Conservation (phyloP, 73 alveolate genomes). For the Symbiodinium pilosum region DNA sequence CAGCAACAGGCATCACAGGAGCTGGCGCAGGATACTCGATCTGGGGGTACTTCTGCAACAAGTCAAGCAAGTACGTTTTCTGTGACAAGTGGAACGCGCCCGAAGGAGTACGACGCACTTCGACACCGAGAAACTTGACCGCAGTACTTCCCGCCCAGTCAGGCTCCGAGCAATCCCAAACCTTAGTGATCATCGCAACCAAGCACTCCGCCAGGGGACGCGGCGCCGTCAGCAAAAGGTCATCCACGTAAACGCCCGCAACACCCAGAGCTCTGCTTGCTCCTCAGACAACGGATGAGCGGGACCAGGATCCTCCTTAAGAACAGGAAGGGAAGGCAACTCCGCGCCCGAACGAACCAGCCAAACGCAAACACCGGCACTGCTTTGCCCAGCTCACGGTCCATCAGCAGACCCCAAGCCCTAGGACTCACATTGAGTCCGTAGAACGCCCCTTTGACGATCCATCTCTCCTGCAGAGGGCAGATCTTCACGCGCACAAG, state of each 20-base stretch:
- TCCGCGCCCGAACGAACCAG: not conserved
- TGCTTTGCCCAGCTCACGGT: not conserved
- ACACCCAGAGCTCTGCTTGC: not conserved
- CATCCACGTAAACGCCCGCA: not conserved
- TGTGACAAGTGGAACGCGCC: not conserved
- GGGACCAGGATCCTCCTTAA: not conserved
- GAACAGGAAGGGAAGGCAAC: not conserved
- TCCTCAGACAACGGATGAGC: not conserved
- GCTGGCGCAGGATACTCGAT: not conserved
- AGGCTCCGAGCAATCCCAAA: not conserved
- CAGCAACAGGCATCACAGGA: not conserved
- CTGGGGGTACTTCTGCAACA: not conserved
- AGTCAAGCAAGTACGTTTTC: not conserved
- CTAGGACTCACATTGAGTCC: not conserved
- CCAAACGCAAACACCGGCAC: not conserved
- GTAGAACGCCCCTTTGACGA: not conserved
- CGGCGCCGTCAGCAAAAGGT: not conserved
- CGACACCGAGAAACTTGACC: not conserved
- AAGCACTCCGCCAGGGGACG: not conserved
- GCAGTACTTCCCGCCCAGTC: not conserved
- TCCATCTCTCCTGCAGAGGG: not conserved
- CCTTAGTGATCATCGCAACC: not conserved
- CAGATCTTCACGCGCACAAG: not conserved
- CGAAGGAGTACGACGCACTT: not conserved
- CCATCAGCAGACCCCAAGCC: not conserved